Evolutionary conservation across 1,284 basidiomycete genomes (phyloP), one percentile per base, ranked within the genome.

Genomic region (Apiotrichum akiyoshidainum): DNA sequence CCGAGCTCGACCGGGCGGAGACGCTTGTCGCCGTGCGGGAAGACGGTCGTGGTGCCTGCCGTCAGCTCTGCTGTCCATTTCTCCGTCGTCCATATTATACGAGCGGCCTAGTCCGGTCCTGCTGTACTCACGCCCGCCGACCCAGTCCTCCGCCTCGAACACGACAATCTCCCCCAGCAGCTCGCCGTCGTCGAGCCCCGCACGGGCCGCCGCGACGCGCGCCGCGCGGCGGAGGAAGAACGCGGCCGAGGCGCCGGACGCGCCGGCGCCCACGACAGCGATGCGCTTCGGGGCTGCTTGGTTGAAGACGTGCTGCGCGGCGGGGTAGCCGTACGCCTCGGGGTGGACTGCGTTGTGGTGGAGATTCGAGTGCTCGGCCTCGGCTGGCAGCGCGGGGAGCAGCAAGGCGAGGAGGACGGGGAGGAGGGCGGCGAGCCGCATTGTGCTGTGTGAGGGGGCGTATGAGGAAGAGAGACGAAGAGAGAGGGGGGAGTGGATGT

Each of bases 261-360:
- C 89, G 21, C 92, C 92, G 0, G 92, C 90, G 40, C 92, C 92
- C 46, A 95, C 84, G 68, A 95, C 86, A 9, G 92, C 92, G 61
- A 95, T 67, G 46, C 77, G 60, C 52, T 71, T 72, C 16, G 65
- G 60, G 26, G n/a, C n/a, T 16, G 33, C 48, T 16, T 48, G 48
- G 10, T 19, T n/a, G 21, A 50, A 50, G 1, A 50, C 35, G n/a
- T 17, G 13, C 48, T 50, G 48, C 4, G 31, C 10, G 2, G 48
- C 35, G n/a, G 35, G 35, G 48, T 39, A 39, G 1, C 48, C 48
- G 48, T 39, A 39, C 6, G 48, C 48, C 12, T 39, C 19, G 10
- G 48, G 48, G 21, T 37, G 48, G 37, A 50, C 19, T 9, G 48
- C 48, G 37, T 50, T 35, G 37, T 50, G 48, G 35, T 37, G 35